phyloP scores from a whole-genome alignment of 257 asterid genomes.

The Plantago elongata region DNA sequence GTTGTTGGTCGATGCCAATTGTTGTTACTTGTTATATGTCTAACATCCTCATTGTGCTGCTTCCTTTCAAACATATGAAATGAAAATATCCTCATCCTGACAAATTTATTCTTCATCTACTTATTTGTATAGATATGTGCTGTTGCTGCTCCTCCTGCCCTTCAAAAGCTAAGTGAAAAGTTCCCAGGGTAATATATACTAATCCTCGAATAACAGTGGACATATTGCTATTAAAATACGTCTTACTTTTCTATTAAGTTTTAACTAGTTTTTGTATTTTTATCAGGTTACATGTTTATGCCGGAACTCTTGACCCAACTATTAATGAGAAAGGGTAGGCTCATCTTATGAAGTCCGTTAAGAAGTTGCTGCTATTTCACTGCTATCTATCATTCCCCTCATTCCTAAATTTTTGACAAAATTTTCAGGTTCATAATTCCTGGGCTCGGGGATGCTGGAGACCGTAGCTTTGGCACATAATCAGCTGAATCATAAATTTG shows the following conservation, averaged over 20 bases:
- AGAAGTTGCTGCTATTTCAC: conserved; percentile 6
- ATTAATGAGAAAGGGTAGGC: conserved; percentile 82
- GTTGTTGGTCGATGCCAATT: background rate
- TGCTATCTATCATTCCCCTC: background rate
- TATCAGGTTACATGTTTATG: conserved; percentile 82
- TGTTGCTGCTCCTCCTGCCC: conserved; percentile 95
- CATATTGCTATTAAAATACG: background rate
- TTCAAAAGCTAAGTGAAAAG: conserved; percentile 66
- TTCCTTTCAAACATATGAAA: too few species aligned
- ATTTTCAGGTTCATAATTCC: conserved; percentile 81
- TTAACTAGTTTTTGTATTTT: conserved; percentile 2
- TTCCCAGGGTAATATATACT: conserved; percentile 69
- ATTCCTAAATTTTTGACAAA: conserved; percentile 2
- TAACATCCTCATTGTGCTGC: background rate
- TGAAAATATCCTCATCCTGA: background rate
- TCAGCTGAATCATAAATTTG: conserved; percentile 4
- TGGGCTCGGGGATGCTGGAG: conserved; percentile 96
- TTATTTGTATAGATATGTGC: conserved; percentile 58
- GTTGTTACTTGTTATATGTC: background rate
- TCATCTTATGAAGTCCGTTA: background rate
- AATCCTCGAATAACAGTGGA: background rate
- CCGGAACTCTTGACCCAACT: conserved; percentile 82
- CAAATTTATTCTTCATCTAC: background rate
- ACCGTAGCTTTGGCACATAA: conserved; percentile 89
- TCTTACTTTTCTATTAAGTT: background rate